phyloP scores from a whole-genome alignment of 148 eudicot species.

The Talinum fruticosum region DNA sequence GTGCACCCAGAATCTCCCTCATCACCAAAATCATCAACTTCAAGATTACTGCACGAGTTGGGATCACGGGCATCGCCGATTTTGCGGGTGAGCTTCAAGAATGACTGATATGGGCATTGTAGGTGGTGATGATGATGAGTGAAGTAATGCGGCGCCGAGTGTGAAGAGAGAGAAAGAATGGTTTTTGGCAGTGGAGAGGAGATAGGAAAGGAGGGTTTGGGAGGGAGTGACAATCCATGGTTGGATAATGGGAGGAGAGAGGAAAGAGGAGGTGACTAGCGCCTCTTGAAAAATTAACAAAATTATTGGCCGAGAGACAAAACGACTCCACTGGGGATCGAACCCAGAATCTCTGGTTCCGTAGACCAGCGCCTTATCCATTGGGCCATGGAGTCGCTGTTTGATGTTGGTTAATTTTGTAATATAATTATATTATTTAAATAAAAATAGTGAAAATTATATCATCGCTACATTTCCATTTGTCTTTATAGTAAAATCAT shows the following conservation, averaged over 20 bases:
- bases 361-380: constrained; percentile 98
- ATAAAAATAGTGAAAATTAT: too few relatives aligned
- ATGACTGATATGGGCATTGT: too few relatives aligned
- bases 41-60: not conserved
- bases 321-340: constrained; percentile 80
- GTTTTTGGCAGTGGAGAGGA: not conserved
- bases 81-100: not conserved
- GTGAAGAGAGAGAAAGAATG: not conserved
- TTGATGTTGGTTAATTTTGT: too few relatives aligned
- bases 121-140: not conserved
- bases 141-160: not conserved
- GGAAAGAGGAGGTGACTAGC: not conserved
- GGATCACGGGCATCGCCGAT: not conserved
- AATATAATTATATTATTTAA: too few relatives aligned
- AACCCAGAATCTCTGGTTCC: constrained; percentile 96
- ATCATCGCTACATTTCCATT: too few relatives aligned
- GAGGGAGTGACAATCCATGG: too few relatives aligned
- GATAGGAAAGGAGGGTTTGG: too few relatives aligned
- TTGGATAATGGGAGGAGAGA: too few relatives aligned
- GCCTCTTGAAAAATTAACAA: not conserved
- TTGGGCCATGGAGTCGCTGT: constrained; percentile 65
- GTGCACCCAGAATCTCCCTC: not conserved
- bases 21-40: too few relatives aligned
- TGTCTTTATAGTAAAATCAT: too few relatives aligned
- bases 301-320: not conserved